Conservation (phyloP, 2,329 filamentous ascomycete species). For the Verticillium nonalfalfae region DNA sequence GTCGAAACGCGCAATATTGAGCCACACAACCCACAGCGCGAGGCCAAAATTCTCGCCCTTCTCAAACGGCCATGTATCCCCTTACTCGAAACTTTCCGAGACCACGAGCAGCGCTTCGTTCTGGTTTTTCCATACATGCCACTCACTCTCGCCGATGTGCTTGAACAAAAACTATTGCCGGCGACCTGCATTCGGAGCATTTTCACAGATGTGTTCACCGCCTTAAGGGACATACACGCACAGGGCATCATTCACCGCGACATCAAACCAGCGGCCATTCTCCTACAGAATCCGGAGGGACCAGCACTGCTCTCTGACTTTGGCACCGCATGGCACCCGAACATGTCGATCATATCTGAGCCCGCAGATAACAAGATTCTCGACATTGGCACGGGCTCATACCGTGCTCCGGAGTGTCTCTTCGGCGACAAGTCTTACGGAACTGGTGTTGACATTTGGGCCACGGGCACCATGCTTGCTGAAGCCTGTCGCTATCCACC, state of each 20-base stretch:
- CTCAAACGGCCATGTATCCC: constrained; percentile 55
- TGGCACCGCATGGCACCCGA: constrained; percentile 78
- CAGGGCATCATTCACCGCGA: constrained; percentile 85
- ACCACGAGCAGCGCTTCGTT: constrained; percentile 65
- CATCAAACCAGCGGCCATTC: constrained; percentile 85
- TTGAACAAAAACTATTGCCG: constrained; percentile 40
- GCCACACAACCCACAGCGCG: constrained; percentile 77
- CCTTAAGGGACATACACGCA: constrained; percentile 64
- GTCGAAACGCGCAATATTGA: constrained; percentile 64
- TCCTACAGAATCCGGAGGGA: constrained; percentile 60
- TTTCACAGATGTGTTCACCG: constrained; percentile 64
- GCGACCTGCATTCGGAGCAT: constrained; percentile 28
- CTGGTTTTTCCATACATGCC: constrained; percentile 83
- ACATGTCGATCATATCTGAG: constrained; percentile 54
- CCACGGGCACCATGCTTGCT: constrained; percentile 74
- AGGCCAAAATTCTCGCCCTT: constrained; percentile 65
- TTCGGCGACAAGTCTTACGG: constrained; percentile 77
- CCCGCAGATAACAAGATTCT: constrained; percentile 66
- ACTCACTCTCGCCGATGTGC: constrained; percentile 62
- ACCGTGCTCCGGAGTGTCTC: constrained; percentile 82
- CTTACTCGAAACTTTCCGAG: constrained; percentile 67
- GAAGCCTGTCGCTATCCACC: constrained; percentile 57
- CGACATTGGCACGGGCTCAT: constrained; percentile 89
- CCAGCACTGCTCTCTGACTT: constrained; percentile 85
- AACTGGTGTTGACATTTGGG: constrained; percentile 79